Conservation (phyloP, 139 green algal genomes). For the Haematococcus lacustris region DNA sequence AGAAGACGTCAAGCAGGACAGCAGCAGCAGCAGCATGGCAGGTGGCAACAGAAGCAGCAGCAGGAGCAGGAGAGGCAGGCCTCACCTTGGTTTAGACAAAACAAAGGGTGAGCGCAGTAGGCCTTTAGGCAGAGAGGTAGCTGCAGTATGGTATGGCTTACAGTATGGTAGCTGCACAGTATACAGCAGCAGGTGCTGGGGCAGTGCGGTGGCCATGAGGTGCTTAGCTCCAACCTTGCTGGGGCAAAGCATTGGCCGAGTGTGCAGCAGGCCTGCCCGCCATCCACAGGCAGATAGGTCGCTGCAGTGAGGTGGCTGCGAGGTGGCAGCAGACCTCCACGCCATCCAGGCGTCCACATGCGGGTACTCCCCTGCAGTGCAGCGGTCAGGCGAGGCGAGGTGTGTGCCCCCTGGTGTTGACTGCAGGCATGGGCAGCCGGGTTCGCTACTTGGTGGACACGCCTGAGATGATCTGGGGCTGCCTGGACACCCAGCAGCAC, state of each 20-base stretch:
- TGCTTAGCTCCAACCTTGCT: too few relatives aligned
- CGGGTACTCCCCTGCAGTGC: neutral
- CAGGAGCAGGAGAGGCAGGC: neutral
- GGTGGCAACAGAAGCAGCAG: too few relatives aligned
- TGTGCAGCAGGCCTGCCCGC: neutral
- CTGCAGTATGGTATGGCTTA: too few relatives aligned
- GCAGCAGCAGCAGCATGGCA: too few relatives aligned
- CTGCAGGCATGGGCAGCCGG: constrained; percentile 65
- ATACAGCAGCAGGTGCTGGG: too few relatives aligned
- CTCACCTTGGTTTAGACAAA: neutral
- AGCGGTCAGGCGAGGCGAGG: too few relatives aligned
- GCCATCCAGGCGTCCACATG: neutral
- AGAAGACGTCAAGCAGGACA: too few relatives aligned
- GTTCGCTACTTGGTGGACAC: constrained; percentile 96
- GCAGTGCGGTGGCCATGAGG: too few relatives aligned
- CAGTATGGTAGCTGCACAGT: too few relatives aligned
- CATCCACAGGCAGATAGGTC: neutral
- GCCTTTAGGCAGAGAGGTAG: too few relatives aligned
- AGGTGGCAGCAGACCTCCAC: neutral
- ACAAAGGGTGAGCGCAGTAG: too few relatives aligned
- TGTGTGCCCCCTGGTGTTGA: too few relatives aligned
- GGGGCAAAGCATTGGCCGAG: neutral
- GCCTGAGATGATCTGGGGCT: constrained; percentile 93
- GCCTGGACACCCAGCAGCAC: constrained; percentile 70
- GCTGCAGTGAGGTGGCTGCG: neutral